Base-by-base conservation (phyloP, 75 land plant genomes). In the Chamaecyparis obtusa region DNA sequence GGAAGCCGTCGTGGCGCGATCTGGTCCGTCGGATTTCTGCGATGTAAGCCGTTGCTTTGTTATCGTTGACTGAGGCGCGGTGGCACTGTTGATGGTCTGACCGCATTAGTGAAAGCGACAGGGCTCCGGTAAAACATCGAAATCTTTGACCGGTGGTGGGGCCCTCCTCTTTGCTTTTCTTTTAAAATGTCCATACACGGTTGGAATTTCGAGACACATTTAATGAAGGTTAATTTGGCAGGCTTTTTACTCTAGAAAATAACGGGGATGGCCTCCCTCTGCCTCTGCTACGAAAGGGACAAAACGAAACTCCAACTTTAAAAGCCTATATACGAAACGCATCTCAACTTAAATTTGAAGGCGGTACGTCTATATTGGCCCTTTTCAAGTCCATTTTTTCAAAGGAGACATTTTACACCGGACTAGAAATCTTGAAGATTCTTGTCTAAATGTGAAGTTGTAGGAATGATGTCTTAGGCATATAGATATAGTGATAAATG, bases 51-150 rank as follows among this genome's bases (percentile, higher is more conserved):
- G 83, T 81, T 41, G 13, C 32, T 46, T 41, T 81, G 51, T 81
- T 46, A 44, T 81, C 54, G 54, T 81, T 81, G 83, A 81, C 83
- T n/a, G 83, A 32, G 48, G 51, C 11, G 46, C 27, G 14, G 36
- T 33, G 15, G 76, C 76, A 74, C 76, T 74, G 76, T 15, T 74
- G 76, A 13, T 24, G n/a, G 49, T 81, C 43, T 81, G 83, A 81
- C 83, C 83, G 83, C 83, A 46, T 81, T 81, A 81, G 83, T 14
- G 48, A 81, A 81, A 46, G 83, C n/a, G 46, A 81, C 48, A 41
- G n/a, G 83, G 83, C 83, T 13, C 51, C 51, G 32, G 83, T 81
- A 49, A 46, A 81, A 81, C 49, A 43, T 81, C 5, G 3, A 15
- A 24, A 81, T 81, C 46, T 81, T 81, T 81, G 83, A 81, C 83